A percentile compares a stretch with the other conserved stretches of the same genome.
These are phyloP conservation scores for Samsoniella hepiali DNA, from an alignment of 2,329 filamentous ascomycete genomes.

Conservation along the genomic window DNA sequence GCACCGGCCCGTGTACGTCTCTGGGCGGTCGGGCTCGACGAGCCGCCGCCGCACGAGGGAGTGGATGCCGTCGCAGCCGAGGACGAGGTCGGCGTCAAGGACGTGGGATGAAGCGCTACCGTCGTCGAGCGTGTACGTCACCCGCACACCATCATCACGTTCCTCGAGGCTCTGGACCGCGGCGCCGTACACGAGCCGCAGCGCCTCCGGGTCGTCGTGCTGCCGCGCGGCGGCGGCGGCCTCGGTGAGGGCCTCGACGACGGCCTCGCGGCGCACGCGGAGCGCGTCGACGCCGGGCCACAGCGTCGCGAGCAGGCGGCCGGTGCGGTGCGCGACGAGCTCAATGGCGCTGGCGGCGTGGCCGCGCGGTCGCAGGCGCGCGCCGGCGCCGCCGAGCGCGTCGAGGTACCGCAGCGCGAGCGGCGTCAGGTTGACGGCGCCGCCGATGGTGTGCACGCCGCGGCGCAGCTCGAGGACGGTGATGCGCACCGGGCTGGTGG, in stretches of 20 bases:
- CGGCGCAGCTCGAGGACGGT: conserved; percentile 48
- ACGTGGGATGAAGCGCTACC: neutral
- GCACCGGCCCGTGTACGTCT: conserved; percentile 34
- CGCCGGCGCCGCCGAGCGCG: conserved; percentile 36
- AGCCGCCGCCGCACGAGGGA: conserved; percentile 32
- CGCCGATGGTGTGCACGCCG: conserved; percentile 41
- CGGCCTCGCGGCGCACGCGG: conserved; percentile 27
- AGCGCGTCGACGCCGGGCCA: conserved; percentile 27
- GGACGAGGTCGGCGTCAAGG: conserved; percentile 26
- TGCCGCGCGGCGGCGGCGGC: conserved; percentile 2
- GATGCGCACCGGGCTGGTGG: conserved; percentile 34
- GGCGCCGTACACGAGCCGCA: conserved; percentile 23
- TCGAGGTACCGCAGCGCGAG: conserved; percentile 44
- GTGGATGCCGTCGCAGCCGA: conserved; percentile 41
- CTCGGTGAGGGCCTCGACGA: conserved; percentile 28
- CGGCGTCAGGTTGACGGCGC: conserved; percentile 46
- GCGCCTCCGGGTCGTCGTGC: conserved; percentile 19
- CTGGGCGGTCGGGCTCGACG: conserved; percentile 26
- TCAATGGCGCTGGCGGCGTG: conserved; percentile 26
- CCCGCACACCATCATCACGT: conserved; percentile 2
- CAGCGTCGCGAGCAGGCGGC: conserved; percentile 25
- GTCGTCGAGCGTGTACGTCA: neutral
- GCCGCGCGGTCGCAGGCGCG: conserved; percentile 23
- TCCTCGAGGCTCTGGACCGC: conserved; percentile 22
- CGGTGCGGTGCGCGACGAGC: conserved; percentile 29